A percentile compares a stretch with the other conserved stretches of the same genome.
phyloP scores from a whole-genome alignment of 2,329 filamentous ascomycete genomes.

The Didymella keratinophila region DNA sequence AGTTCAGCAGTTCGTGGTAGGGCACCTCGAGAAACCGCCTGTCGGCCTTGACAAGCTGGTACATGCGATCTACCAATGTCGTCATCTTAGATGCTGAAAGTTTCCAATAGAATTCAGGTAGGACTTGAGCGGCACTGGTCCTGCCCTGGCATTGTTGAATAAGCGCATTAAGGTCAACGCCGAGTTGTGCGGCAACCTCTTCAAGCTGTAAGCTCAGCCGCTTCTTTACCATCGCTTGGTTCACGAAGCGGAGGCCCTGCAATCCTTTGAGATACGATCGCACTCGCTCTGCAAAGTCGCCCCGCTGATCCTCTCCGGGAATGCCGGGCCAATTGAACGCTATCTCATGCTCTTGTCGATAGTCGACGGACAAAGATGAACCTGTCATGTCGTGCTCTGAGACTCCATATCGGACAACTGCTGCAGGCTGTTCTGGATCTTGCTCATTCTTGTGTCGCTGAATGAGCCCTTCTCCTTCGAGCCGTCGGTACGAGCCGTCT shows the following conservation, averaged over 20 bases:
- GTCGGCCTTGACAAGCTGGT: slow-evolving; percentile 28
- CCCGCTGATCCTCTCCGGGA: neutral
- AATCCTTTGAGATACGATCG: neutral
- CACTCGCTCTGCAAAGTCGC: neutral
- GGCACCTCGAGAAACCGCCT: slow-evolving; percentile 19
- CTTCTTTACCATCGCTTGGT: neutral
- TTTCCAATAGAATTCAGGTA: slow-evolving; percentile 35
- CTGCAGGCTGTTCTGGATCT: neutral
- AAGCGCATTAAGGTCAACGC: neutral
- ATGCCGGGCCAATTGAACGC: neutral
- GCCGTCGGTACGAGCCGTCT: slow-evolving; percentile 34
- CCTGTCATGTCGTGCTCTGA: neutral
- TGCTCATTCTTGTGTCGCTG: neutral
- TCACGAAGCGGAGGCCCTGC: neutral
- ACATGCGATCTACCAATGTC: slow-evolving; percentile 28
- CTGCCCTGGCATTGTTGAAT: neutral
- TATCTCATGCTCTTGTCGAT: neutral
- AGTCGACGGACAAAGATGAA: neutral
- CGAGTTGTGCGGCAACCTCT: neutral
- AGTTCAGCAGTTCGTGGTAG: slow-evolving; percentile 21
- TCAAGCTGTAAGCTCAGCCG: neutral
- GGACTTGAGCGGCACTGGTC: slow-evolving; percentile 6
- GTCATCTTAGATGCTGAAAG: slow-evolving; percentile 26
- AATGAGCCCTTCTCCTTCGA: slow-evolving; percentile 16
- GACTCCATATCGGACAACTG: slow-evolving; percentile 11